Evolutionary conservation across 192 early-diverging fungal species (phyloP).

Genomic region (Oehlia diaphana): DNA sequence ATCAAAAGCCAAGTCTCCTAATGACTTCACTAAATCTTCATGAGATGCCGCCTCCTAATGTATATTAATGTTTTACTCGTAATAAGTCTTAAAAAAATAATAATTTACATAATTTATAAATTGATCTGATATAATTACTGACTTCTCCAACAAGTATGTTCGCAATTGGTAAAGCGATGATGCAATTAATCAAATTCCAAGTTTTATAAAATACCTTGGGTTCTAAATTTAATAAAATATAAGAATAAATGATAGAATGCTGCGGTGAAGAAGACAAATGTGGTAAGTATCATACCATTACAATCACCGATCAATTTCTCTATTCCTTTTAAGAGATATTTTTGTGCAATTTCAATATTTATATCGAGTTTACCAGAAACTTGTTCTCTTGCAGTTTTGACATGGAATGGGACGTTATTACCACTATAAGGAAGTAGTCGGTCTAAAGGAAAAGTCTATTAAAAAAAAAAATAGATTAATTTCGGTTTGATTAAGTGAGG

Average conservation of each 20-base stretch:
- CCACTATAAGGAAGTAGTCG: background rate
- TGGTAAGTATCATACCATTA: background rate
- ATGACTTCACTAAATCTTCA: background rate
- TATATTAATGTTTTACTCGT: too few species aligned
- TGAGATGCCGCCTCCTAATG: background rate
- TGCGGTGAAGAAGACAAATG: too few species aligned
- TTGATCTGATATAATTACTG: background rate
- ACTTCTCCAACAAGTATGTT: slow-evolving; percentile 1
- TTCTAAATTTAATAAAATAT: background rate
- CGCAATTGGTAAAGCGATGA: background rate
- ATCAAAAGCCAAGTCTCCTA: background rate
- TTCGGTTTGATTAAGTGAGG: too few species aligned
- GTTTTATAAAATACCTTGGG: background rate
- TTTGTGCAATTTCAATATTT: background rate
- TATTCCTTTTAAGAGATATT: background rate
- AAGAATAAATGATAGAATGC: background rate
- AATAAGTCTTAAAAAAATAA: too few species aligned
- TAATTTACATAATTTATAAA: too few species aligned
- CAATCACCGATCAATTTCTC: background rate
- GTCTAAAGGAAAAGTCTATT: background rate
- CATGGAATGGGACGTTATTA: background rate
- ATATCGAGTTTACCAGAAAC: background rate
- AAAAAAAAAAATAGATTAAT: background rate
- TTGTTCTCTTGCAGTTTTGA: background rate
- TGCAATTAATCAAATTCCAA: too few species aligned